These are phyloP conservation scores for Mucor mucedo DNA, from an alignment of 371 early-diverging fungal species.

Conservation along the genomic window DNA sequence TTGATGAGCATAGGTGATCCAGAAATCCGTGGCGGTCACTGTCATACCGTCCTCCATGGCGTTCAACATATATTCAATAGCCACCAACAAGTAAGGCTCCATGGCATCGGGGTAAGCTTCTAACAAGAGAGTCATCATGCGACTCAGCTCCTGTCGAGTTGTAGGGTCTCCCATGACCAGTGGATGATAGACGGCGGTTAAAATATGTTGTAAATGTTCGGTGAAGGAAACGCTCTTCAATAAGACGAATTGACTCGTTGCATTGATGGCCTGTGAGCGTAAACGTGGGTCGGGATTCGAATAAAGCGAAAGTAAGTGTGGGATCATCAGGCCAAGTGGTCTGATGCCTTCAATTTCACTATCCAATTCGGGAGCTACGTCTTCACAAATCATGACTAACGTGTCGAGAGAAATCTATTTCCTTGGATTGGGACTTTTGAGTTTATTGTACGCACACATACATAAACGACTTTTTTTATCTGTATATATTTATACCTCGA, in stretches of 20 bases:
- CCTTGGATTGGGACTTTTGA: background rate
- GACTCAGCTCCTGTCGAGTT: constrained; percentile 14
- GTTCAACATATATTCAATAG: constrained; percentile 85
- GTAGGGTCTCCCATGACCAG: background rate
- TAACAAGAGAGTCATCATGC: constrained; percentile 11
- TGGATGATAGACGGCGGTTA: constrained; percentile 15
- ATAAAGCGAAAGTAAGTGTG: constrained; percentile 72
- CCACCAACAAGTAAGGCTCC: constrained; percentile 71
- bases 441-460: background rate
- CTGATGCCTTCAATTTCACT: constrained; percentile 64
- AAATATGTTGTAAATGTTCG: constrained; percentile 20
- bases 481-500: constrained; percentile 59
- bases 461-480: background rate
- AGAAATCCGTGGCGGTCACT: constrained; percentile 92
- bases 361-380: constrained; percentile 73
- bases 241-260: constrained; percentile 76
- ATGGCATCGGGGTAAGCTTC: constrained; percentile 59
- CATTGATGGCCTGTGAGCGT: constrained; percentile 73
- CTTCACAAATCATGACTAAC: constrained; percentile 86
- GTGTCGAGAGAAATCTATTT: constrained; percentile 76
- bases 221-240: constrained; percentile 62
- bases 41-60: constrained; percentile 68
- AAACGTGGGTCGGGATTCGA: constrained; percentile 62
- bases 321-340: constrained; percentile 73
- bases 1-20: constrained; percentile 86